A percentile compares a stretch with the other conserved stretches of the same genome.
Conservation (phyloP, 805 yeast species). For the Vanderwaltozyma polyspora region DNA sequence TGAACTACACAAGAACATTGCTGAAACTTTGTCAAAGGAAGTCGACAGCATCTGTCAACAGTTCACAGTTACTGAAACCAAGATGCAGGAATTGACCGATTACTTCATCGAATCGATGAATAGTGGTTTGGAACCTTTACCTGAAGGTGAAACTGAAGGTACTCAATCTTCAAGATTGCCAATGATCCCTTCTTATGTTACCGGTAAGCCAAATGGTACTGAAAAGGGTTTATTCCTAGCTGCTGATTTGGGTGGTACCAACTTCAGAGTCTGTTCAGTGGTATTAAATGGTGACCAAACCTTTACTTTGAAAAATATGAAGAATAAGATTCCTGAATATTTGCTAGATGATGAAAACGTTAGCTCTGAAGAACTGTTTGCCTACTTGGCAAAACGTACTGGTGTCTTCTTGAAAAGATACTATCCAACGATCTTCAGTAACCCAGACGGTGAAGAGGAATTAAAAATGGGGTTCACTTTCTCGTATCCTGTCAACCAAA, state of each 20-base stretch:
- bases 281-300: constrained; percentile 64
- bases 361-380: constrained; percentile 55
- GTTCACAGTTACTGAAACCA: constrained; percentile 17
- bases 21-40: constrained; percentile 14
- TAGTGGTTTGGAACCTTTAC: constrained; percentile 36
- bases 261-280: constrained; percentile 89
- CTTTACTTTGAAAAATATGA: constrained; percentile 61
- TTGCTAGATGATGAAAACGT: constrained; percentile 45
- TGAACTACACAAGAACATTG: constrained; percentile 17
- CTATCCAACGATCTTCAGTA: constrained; percentile 37
- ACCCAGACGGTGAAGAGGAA: constrained; percentile 17
- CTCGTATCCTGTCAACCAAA: constrained; percentile 85
- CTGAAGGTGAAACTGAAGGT: constrained; percentile 19
- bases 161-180: constrained; percentile 39
- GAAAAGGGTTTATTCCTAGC: constrained; percentile 80
- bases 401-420: constrained; percentile 51
- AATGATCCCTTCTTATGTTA: constrained; percentile 90
- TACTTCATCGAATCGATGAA: constrained; percentile 52
- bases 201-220: constrained; percentile 74
- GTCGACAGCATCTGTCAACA: constrained; percentile 21
- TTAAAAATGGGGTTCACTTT: constrained; percentile 86
- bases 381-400: constrained; percentile 62
- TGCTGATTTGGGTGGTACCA: constrained; percentile 93
- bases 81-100: constrained; percentile 29
- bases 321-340: constrained; percentile 68